Percentiles rank a stretch among this genome's conserved stretches.
Evolutionary conservation across 139 green algal genomes (phyloP).

Genomic region (Haematococcus lacustris): DNA sequence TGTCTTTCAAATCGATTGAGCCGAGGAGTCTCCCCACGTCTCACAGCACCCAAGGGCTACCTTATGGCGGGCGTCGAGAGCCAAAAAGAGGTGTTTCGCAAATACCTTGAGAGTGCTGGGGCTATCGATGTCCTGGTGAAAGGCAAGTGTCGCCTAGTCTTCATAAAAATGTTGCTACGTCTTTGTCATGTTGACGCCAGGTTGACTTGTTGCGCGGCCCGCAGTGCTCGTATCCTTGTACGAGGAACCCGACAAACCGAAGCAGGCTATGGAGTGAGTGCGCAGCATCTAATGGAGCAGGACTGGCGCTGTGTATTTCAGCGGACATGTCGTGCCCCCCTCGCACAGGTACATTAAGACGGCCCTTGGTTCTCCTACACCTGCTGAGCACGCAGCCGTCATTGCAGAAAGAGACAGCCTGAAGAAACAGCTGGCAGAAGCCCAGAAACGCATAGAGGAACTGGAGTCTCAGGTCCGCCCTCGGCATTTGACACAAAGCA

Average conservation of each 20-base stretch:
- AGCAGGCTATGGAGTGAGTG: slow-evolving; percentile 53
- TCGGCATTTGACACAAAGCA: too few relatives aligned
- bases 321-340: background rate
- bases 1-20: too few relatives aligned
- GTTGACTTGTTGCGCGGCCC: background rate
- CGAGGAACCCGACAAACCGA: slow-evolving; percentile 67
- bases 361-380: slow-evolving; percentile 51
- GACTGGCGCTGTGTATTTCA: background rate
- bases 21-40: too few relatives aligned
- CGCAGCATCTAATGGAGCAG: background rate
- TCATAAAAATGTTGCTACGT: background rate
- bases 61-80: slow-evolving; percentile 22
- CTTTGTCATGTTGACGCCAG: background rate
- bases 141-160: slow-evolving; percentile 23
- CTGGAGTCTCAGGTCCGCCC: too few relatives aligned
- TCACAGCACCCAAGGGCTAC: too few relatives aligned
- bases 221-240: slow-evolving; percentile 67
- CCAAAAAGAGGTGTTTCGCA: slow-evolving; percentile 67
- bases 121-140: slow-evolving; percentile 71
- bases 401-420: slow-evolving; percentile 43
- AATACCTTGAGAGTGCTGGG: slow-evolving; percentile 65
- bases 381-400: slow-evolving; percentile 51
- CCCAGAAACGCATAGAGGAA: slow-evolving; percentile 36
- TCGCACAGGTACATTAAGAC: slow-evolving; percentile 58
- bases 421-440: slow-evolving; percentile 41